These are phyloP conservation scores for Mortierella hygrophila DNA, from an alignment of 192 early-diverging fungal genomes.

Conservation along the genomic window DNA sequence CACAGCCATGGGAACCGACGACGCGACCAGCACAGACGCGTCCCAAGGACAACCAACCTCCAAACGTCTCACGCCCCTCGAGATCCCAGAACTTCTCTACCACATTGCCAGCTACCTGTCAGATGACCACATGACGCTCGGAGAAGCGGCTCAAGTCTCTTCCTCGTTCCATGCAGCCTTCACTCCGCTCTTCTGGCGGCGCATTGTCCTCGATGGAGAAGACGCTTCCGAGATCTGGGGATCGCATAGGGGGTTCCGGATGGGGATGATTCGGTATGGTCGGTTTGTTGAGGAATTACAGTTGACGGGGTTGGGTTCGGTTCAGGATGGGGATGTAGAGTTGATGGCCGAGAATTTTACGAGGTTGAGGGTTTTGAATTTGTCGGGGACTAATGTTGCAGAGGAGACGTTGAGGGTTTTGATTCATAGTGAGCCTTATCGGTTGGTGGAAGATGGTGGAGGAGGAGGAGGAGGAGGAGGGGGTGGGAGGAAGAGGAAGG, in stretches of 20 bases:
- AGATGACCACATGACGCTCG: not conserved
- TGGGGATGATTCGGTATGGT: slow-evolving; percentile 35
- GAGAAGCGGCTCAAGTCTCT: slow-evolving; percentile 14
- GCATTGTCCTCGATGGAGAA: not conserved
- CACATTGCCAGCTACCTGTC: not conserved
- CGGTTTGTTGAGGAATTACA: slow-evolving; percentile 9
- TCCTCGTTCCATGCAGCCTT: slow-evolving; percentile 11
- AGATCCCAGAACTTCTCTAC: slow-evolving; percentile 27
- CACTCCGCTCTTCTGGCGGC: slow-evolving; percentile 15
- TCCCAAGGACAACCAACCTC: not conserved
- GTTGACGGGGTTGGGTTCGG: not conserved
- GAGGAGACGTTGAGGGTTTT: slow-evolving; percentile 33
- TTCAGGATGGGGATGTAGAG: slow-evolving; percentile 44
- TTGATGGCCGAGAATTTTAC: slow-evolving; percentile 36
- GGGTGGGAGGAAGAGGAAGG: not conserved
- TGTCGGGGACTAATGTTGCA: slow-evolving; percentile 26
- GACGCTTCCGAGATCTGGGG: slow-evolving; percentile 11
- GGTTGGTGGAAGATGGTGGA: not conserved
- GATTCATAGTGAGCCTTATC: slow-evolving; percentile 41
- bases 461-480: not conserved
- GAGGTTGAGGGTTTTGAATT: slow-evolving; percentile 17
- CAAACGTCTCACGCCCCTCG: not conserved
- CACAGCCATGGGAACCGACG: not conserved
- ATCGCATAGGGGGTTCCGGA: slow-evolving; percentile 26
- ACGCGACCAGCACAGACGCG: not conserved